Base-by-base conservation (phyloP, 352 stramenopile genomes). In the Globisporangium sylvaticum region DNA sequence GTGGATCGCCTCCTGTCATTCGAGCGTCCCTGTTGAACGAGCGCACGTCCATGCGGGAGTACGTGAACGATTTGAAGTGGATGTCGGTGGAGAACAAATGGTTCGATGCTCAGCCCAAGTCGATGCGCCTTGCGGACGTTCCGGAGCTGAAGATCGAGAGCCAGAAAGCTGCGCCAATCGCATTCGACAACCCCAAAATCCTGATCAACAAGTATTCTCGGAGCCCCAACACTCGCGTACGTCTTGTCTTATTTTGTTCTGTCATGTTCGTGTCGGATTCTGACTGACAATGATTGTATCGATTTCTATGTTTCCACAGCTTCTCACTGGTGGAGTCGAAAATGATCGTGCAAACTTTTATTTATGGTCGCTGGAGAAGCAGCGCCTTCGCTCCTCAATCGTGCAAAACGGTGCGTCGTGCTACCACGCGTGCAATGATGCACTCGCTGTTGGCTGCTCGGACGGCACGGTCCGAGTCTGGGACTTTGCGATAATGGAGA, bases 11-110 rank as follows among this genome's bases (percentile, higher is more conserved):
- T n/a, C 88, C 88, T 32, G 88, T 89, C 8, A 95, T 95, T 52
- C 87, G 88, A 7, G 87, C 85, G 3, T 96, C 87, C 29, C 66
- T 96, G 32, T 65, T 94, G 62, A 93, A 87, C 68, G 88, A 96
- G 37, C 84, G 84, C 55, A 94, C 85, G 12, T 93, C 87, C 3
- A 90, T 96, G 78, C 87, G 86, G 15, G 87, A 96, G 70, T 96
- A 96, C 39, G 83, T 94, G 31, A 77, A 87, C 55, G 87, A 95
- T 76, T 69, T 96, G 53, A 90, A 90, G 53, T 70, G 79, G 25
- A 93, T 96, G 80, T 77, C 83, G 25, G 70, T 75, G 14, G 88
- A 96, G 50, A 77, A 83, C 48, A 83, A 88, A 60, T 91, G 83
- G 80, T 80, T 95, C 29, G 67, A 84, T n/a, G 74, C 79, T 46